These are phyloP conservation scores for Salix brachista DNA, from an alignment of 345 rosid genomes.

Conservation along the genomic window DNA sequence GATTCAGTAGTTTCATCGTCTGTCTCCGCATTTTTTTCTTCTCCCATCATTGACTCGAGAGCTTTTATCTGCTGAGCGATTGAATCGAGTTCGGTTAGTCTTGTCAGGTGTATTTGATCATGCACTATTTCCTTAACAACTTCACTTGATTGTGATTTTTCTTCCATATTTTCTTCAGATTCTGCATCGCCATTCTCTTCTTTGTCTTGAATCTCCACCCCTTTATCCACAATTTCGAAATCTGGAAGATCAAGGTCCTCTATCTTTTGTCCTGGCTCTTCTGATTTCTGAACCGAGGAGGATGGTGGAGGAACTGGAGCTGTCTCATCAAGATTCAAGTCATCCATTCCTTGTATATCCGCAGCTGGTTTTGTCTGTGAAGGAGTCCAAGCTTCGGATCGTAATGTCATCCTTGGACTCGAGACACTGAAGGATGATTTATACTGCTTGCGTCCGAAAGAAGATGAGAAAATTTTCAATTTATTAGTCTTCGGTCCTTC, in stretches of 20 bases:
- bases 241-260: conserved; percentile 70
- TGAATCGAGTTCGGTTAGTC: conserved; percentile 75
- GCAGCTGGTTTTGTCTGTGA: conserved; percentile 27
- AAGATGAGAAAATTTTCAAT: conserved; percentile 37
- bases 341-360: conserved; percentile 76
- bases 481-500: conserved; percentile 45
- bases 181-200: conserved; percentile 29
- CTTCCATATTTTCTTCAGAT: conserved; percentile 44
- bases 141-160: conserved; percentile 47
- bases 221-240: conserved; percentile 84
- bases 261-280: conserved; percentile 40
- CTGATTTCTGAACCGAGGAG: conserved; percentile 26
- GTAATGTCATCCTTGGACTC: conserved; percentile 70
- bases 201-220: conserved; percentile 73
- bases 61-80: conserved; percentile 90
- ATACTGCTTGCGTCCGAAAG: conserved; percentile 71
- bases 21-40: conserved; percentile 33
- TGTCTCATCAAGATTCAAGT: conserved; percentile 81
- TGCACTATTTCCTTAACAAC: conserved; percentile 65
- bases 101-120: conserved; percentile 53
- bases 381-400: conserved; percentile 66
- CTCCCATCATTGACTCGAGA: conserved; percentile 77
- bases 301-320: conserved; percentile 33
- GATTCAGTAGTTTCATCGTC: conserved; percentile 50
- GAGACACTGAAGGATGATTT: conserved; percentile 84